Evolutionary conservation across 768 basidiomycete genomes (phyloP).

Genomic region (Russula olivacea): DNA sequence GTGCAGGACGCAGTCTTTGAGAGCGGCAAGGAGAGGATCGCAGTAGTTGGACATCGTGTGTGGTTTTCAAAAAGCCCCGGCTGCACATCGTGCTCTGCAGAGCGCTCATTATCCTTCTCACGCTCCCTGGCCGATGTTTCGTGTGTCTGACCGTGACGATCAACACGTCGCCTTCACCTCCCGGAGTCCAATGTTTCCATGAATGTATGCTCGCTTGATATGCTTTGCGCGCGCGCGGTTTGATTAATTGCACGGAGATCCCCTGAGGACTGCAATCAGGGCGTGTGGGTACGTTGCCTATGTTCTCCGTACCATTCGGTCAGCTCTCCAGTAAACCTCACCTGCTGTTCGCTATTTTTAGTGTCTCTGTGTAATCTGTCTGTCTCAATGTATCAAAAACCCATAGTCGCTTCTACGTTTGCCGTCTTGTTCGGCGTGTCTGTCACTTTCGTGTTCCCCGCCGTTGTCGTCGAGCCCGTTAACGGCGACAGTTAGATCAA

Average conservation of each 20-base stretch:
- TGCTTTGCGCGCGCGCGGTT: not conserved
- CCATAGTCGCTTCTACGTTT: not conserved
- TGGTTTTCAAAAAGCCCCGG: not conserved
- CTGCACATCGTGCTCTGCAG: not conserved
- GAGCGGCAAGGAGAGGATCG: slow-evolving; percentile 64
- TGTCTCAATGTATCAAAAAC: not conserved
- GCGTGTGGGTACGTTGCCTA: too few relatives aligned
- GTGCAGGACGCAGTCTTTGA: slow-evolving; percentile 78
- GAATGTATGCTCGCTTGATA: too few relatives aligned
- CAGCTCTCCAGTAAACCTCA: too few relatives aligned
- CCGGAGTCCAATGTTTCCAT: not conserved
- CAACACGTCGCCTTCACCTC: too few relatives aligned
- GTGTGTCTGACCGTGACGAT: too few relatives aligned
- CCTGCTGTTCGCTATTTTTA: not conserved
- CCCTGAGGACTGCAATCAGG: too few relatives aligned
- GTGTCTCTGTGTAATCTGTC: not conserved
- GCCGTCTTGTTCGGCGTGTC: not conserved
- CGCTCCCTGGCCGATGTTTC: too few relatives aligned
- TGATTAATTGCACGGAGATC: not conserved
- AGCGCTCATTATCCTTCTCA: too few relatives aligned
- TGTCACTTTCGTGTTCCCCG: not conserved
- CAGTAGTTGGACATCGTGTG: slow-evolving; percentile 71
- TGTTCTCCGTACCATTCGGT: not conserved
- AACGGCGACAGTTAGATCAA: too few relatives aligned
- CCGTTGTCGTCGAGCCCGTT: too few relatives aligned